Conservation (phyloP, 176 grass and related monocot species). For the Ensete glaucum region DNA sequence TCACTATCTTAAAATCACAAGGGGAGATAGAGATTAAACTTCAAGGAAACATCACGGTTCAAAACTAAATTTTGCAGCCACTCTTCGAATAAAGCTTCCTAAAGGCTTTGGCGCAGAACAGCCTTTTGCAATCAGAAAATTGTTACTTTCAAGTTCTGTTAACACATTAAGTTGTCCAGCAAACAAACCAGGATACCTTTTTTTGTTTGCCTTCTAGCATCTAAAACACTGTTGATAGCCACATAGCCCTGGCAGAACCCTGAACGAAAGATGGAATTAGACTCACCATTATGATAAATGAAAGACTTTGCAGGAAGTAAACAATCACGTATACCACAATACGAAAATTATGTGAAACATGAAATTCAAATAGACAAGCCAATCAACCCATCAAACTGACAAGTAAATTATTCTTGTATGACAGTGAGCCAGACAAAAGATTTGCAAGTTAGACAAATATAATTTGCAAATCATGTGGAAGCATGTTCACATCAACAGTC, state of each 20-base stretch:
- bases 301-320: no score
- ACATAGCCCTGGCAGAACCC: constrained; percentile 64
- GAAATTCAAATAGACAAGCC: neutral
- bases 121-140: constrained; percentile 9
- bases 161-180: constrained; percentile 67
- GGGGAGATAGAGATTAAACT: neutral
- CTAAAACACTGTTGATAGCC: constrained; percentile 62
- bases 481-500: neutral
- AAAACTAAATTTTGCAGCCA: neutral
- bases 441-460: neutral
- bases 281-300: constrained; percentile 14
- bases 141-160: constrained; percentile 4
- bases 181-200: constrained; percentile 98
- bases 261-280: constrained; percentile 82
- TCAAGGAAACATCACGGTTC: neutral
- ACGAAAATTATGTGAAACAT: no score
- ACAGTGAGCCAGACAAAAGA: neutral
- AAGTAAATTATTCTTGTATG: neutral
- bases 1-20: neutral
- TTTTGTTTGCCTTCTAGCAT: constrained; percentile 62
- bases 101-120: neutral
- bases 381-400: neutral
- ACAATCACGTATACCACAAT: no score
- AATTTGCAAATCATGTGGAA: neutral
- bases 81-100: neutral